Conservation (phyloP, 257 asterid species). For the Solanum neorickii region DNA sequence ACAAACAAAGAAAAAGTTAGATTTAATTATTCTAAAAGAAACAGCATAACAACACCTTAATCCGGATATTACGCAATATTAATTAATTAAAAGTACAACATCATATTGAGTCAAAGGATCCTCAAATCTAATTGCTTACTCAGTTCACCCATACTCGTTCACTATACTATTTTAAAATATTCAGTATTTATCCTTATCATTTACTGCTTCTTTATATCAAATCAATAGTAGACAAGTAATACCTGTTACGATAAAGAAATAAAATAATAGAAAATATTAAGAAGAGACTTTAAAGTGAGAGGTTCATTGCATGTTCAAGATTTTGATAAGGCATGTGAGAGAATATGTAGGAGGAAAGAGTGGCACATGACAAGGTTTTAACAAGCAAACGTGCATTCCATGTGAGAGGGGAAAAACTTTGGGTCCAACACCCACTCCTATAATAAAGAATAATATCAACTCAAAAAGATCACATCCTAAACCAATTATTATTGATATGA, state of each 20-base stretch:
- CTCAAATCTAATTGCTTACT: neutral
- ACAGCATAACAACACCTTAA: conserved; percentile 12
- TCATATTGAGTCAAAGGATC: neutral
- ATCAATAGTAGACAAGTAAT: no score
- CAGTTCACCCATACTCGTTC: rapidly evolving
- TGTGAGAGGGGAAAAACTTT: conserved; percentile 28
- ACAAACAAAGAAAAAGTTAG: neutral
- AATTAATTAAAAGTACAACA: neutral
- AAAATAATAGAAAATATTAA: neutral
- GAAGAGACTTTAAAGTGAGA: neutral
- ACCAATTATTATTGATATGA: conserved; percentile 1
- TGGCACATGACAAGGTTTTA: conserved; percentile 43
- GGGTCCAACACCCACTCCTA: conserved; percentile 47
- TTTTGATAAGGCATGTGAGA: conserved; percentile 13
- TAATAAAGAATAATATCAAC: conserved; percentile 18
- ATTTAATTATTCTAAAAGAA: neutral
- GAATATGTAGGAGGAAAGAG: conserved; percentile 12
- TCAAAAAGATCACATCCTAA: conserved; percentile 7
- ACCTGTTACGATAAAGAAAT: neutral
- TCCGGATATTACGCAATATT: neutral
- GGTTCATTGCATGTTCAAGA: conserved; percentile 22
- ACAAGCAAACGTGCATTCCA: conserved; percentile 50
- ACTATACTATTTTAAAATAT: no score
- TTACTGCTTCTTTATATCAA: neutral
- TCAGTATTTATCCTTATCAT: neutral